Evolutionary conservation across 495 filamentous ascomycete genomes (phyloP), one percentile per base, ranked within the genome.

Genomic region (Penicillium antarcticum): DNA sequence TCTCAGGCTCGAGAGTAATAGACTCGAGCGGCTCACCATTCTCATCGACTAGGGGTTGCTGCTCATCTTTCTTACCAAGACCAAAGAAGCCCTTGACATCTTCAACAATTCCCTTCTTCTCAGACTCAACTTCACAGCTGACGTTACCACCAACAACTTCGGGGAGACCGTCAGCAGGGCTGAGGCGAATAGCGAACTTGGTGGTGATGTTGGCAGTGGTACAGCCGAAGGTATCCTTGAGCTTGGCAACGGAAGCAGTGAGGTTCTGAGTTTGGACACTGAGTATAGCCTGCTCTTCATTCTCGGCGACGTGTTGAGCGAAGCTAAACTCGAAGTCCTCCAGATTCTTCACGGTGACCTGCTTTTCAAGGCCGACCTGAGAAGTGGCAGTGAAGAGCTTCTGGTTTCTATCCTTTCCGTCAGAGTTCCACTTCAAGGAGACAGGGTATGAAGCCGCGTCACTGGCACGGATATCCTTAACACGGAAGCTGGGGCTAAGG

Each of bases 31-130:
- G 56, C 18, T 77, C 70, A 21, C 66, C 65, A 38, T 81, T 29
- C 26, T 29, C 83, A 41, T 80, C 86, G 26, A 84, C 85, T 16
- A 96, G 69, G 17, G 88, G 82, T 58, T 87, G 83, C 69, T 97
- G 92, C 29, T 80, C 82, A 51, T 81, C 84, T 57, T 95, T 92
- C 74, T 92, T 89, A 52, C 94, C 94, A 60, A 97, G 88, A 13
- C 95, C 95, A 61, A 98, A 92, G 52, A 96, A 83, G 48, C 87
- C 90, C 75, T 99, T 99, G 63, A 97, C 87, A 35, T 88, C 89
- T 57, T 96, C 95, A 33, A 92, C 83, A 26, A 97, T 84, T 18
- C 83, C 87, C 62, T 88, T 87, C 72, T 89, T 92, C 48, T 86
- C 84, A 10, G 69, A 79, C 33, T 85, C 81, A 34, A 87, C 79